Evolutionary conservation across 2,329 filamentous ascomycete genomes (phyloP).

Genomic region (Botryotinia globosa): DNA sequence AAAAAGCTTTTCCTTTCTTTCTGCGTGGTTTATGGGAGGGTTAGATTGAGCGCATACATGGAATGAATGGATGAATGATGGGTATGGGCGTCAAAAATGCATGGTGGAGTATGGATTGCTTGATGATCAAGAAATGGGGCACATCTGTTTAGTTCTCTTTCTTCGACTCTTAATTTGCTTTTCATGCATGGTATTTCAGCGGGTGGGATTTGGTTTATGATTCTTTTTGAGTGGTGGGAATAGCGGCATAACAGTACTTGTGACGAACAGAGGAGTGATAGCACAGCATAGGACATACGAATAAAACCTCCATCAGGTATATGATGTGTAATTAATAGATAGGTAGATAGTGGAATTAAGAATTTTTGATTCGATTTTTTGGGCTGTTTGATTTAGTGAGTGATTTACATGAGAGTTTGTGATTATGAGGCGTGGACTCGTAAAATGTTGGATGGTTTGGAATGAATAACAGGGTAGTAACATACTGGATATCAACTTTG

Average conservation of each 20-base stretch:
- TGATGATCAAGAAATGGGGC: neutral
- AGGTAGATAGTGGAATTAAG: constrained; percentile 8
- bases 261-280: neutral
- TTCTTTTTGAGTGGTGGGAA: neutral
- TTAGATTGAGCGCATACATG: constrained; percentile 2
- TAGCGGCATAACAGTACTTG: neutral
- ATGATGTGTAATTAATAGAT: constrained; percentile 12
- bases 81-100: constrained; percentile 14
- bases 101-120: constrained; percentile 10
- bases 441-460: neutral
- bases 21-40: neutral
- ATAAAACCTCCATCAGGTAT: constrained; percentile 2
- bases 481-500: neutral
- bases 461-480: no score
- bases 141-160: neutral
- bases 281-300: neutral
- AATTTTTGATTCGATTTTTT: neutral
- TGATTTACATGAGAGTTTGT: neutral
- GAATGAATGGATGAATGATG: neutral
- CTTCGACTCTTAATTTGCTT: neutral
- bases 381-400: neutral
- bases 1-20: neutral
- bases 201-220: neutral
- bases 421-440: neutral
- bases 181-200: constrained; percentile 9